A percentile compares a stretch with the other conserved stretches of the same genome.
phyloP scores from a whole-genome alignment of 1,139 yeast species.

The Yamadazyma dendronema region DNA sequence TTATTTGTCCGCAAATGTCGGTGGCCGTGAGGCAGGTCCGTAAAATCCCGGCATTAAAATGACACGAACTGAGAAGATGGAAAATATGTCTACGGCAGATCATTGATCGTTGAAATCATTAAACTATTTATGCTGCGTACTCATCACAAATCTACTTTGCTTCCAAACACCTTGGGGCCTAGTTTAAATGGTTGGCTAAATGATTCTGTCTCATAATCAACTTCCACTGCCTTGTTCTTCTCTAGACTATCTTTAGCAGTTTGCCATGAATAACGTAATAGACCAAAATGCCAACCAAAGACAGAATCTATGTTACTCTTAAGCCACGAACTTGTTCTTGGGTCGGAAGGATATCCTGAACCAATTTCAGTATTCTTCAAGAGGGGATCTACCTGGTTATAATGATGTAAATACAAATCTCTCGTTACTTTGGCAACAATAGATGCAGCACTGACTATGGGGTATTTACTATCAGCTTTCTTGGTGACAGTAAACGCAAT shows the following conservation, averaged over 20 bases:
- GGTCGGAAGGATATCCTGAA: conserved; percentile 94
- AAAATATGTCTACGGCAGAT: not conserved
- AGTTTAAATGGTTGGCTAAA: conserved; percentile 5
- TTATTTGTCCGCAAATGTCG: conserved; percentile 8
- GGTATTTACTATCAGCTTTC: conserved; percentile 92
- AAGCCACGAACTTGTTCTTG: conserved; percentile 77
- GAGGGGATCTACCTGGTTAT: conserved; percentile 19
- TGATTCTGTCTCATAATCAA: conserved; percentile 33
- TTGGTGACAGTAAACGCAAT: conserved; percentile 83
- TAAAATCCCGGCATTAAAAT: not conserved
- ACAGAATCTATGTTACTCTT: conserved; percentile 59
- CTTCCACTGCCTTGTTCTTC: conserved; percentile 46
- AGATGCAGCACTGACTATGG: conserved; percentile 95
- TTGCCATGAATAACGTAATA: conserved; percentile 91
- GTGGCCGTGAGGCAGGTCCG: not conserved
- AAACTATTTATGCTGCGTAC: conserved; percentile 1
- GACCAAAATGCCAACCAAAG: conserved; percentile 81
- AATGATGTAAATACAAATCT: conserved; percentile 60
- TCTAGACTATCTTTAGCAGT: conserved; percentile 76
- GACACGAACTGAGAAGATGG: not conserved
- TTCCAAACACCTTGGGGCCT: conserved; percentile 5
- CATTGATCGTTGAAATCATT: not conserved
- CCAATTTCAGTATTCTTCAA: conserved; percentile 52
- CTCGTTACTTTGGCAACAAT: conserved; percentile 96
- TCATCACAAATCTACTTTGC: conserved; percentile 3